Evolutionary conservation across 495 filamentous ascomycete species (phyloP).

Genomic region (Aspergillus avenaceus): DNA sequence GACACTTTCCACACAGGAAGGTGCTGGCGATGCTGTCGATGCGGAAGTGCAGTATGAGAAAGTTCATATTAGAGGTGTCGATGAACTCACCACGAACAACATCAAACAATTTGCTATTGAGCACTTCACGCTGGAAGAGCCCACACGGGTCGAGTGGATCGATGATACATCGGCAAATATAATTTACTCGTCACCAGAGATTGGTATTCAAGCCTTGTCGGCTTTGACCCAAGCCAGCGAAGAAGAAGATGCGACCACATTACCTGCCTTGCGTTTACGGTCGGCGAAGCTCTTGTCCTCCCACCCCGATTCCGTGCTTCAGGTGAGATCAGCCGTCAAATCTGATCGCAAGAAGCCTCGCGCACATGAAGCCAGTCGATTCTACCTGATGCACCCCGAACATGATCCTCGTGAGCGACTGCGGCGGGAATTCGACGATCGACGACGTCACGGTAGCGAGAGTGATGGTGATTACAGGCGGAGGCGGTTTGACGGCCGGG

Average conservation of each 20-base stretch:
- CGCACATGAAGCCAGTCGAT: slow-evolving; percentile 76
- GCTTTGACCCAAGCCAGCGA: slow-evolving; percentile 49
- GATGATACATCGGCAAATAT: slow-evolving; percentile 89
- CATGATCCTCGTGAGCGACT: slow-evolving; percentile 76
- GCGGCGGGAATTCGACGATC: slow-evolving; percentile 41
- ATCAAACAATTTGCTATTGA: slow-evolving; percentile 66
- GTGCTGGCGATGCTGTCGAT: slow-evolving; percentile 19
- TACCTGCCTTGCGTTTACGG: slow-evolving; percentile 47
- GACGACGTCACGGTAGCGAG: slow-evolving; percentile 52
- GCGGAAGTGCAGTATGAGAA: slow-evolving; percentile 51
- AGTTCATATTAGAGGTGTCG: slow-evolving; percentile 77
- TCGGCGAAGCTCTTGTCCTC: slow-evolving; percentile 59
- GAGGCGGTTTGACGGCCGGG: slow-evolving; percentile 53
- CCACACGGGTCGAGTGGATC: slow-evolving; percentile 81
- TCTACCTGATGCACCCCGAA: slow-evolving; percentile 86
- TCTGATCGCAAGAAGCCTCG: slow-evolving; percentile 73
- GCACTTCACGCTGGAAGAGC: slow-evolving; percentile 52
- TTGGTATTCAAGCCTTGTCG: slow-evolving; percentile 67
- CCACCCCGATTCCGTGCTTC: slow-evolving; percentile 65
- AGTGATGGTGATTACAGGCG: slow-evolving; percentile 58
- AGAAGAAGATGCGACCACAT: slow-evolving; percentile 33
- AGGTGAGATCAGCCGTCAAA: slow-evolving; percentile 68
- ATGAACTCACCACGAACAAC: slow-evolving; percentile 72
- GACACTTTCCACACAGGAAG: slow-evolving; percentile 12
- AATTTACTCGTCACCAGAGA: slow-evolving; percentile 64